These are phyloP conservation scores for Citrus sinensis DNA, from an alignment of 345 rosid species.

Conservation along the genomic window DVS_A1.0 CM039163.1:22221001-22221500, in stretches of 20 bases:
- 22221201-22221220: not conserved
- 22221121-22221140: constrained; percentile 74
- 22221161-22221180: constrained; percentile 74
- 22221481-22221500: not conserved
- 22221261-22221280: not conserved
- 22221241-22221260: not conserved
- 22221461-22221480: not conserved
- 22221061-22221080: constrained; percentile 54
- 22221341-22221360: too few species aligned
- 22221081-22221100: constrained; percentile 54
- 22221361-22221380: not conserved
- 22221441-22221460: not conserved
- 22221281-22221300: not conserved
- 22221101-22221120: constrained; percentile 69
- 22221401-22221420: not conserved
- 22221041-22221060: constrained; percentile 88
- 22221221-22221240: not conserved
- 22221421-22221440: not conserved
- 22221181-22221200: constrained; percentile 1
- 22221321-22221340: not conserved
- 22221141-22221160: constrained; percentile 62
- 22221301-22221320: not conserved
- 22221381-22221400: not conserved
- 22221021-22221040: constrained; percentile 70
- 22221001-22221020: constrained; percentile 43